Evolutionary conservation across 176 grass and related monocot species (phyloP).

Genomic region (Saccharum spontaneum): DNA sequence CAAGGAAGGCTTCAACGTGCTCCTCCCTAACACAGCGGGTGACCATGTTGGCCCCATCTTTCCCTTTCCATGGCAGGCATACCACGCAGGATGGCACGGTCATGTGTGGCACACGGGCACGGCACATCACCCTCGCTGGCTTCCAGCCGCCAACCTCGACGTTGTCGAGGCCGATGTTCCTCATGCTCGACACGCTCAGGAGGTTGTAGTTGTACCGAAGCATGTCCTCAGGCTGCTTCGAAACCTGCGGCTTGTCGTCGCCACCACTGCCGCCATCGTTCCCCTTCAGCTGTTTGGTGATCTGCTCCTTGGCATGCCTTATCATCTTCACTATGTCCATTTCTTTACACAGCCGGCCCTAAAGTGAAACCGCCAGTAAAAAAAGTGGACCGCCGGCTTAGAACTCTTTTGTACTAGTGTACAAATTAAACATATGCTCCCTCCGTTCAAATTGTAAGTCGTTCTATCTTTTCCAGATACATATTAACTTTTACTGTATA

Average conservation of each 20-base stretch:
- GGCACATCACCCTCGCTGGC: conserved; percentile 8
- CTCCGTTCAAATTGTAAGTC: no score
- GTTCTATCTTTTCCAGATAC: no score
- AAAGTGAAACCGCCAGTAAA: no score
- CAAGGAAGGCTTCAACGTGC: not conserved
- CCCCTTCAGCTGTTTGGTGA: not conserved
- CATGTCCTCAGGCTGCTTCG: not conserved
- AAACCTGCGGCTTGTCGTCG: not conserved
- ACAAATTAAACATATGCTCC: no score
- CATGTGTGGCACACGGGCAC: not conserved
- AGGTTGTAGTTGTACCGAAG: not conserved
- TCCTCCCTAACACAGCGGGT: not conserved
- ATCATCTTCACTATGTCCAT: conserved; percentile 1
- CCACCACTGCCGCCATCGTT: not conserved
- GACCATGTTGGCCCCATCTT: not conserved
- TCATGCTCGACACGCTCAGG: not conserved
- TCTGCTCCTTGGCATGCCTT: not conserved
- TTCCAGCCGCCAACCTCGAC: not conserved
- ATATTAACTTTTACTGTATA: no score
- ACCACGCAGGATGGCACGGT: not conserved
- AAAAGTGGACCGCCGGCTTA: no score
- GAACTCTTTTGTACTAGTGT: no score
- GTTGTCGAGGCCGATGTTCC: not conserved
- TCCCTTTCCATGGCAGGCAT: not conserved
- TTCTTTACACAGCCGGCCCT: no score